phyloP scores from a whole-genome alignment of 2,329 filamentous ascomycete genomes.

The Aureobasidium namibiae region DNA sequence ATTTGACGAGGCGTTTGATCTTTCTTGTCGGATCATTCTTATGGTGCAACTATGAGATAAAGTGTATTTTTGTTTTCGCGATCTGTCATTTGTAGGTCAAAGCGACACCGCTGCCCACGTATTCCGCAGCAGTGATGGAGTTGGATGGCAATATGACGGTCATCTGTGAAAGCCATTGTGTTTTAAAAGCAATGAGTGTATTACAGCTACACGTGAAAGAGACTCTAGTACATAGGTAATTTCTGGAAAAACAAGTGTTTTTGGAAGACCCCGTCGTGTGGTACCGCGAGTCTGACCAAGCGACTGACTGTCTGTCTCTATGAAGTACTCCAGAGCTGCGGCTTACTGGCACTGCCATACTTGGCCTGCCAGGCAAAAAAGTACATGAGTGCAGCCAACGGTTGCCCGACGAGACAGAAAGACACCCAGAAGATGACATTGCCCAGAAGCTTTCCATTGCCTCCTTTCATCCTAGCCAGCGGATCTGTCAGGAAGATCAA shows the following conservation, averaged over 20 bases:
- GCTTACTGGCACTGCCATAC: slow-evolving; percentile 51
- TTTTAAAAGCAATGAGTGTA: no score
- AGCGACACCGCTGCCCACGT: background rate
- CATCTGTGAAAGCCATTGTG: no score
- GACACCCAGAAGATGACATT: slow-evolving; percentile 96
- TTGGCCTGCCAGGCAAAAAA: slow-evolving; percentile 99
- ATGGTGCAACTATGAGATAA: background rate
- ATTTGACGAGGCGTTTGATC: slow-evolving; percentile 11
- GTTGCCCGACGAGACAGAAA: slow-evolving; percentile 92
- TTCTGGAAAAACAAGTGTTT: no score
- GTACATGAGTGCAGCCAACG: slow-evolving; percentile 83
- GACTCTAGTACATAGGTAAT: no score
- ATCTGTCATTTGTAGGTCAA: background rate
- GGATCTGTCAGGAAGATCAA: slow-evolving; percentile 74
- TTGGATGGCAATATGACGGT: no score
- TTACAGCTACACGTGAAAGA: no score
- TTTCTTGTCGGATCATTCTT: background rate
- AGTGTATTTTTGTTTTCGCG: background rate
- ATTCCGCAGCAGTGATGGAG: no score
- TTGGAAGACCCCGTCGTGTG: background rate
- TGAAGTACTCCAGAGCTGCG: slow-evolving; percentile 12
- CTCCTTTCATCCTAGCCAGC: slow-evolving; percentile 68
- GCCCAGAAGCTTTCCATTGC: slow-evolving; percentile 69
- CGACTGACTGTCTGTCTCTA: background rate
- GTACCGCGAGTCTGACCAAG: background rate